Base-by-base conservation (phyloP, 257 asterid genomes). In the Perilla frutescens region DNA sequence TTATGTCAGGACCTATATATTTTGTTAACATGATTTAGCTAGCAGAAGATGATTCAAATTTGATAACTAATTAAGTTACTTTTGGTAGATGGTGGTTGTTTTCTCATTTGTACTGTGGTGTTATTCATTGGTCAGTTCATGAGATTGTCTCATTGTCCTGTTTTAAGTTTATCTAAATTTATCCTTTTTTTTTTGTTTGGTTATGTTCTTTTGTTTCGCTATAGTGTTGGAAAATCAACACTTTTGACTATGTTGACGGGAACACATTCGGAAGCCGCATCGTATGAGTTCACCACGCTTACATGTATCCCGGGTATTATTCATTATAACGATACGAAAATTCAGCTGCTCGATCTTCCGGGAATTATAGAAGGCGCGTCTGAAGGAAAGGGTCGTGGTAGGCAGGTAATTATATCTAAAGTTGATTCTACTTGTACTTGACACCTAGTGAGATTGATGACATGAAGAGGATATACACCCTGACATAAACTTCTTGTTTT, bases 311-410 rank as follows among this genome's bases (percentile, higher is more conserved):
- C 99, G 15, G 99, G 99, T 62, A 89, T 94, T 74, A 94, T 94
- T 77, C 91, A 94, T 87, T 94, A 94, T 68, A 94, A 94, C 68
- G 99, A 90, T 71, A 94, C 99, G 74, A 94, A 94, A 86, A 94
- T 94, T 73, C 99, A 94, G 89, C 76, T 94, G 78, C 99, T 94
- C 47, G 99, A 94, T 91, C 99, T 94, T 82, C 99, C 99, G 71
- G 99, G 99, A 80, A 94, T 94, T 80, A 94, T 94, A 45, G 99
- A 94, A 83, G 99, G 99, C 62, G 99, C 99, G 45, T 90, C 99
- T 55, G 99, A 95, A 86, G 99, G 99, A 78, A 95, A 95, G 86
- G 99, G 99, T 70, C 99, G 99, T 83, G 99, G 99, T 85, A 87
- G 99, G 80, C 99, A 95, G 97, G 99, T 91, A 62, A 32, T 13